These are phyloP conservation scores for Phytopythium cucurbitacearum DNA, from an alignment of 352 stramenopile genomes.

Conservation along the genomic window DNA sequence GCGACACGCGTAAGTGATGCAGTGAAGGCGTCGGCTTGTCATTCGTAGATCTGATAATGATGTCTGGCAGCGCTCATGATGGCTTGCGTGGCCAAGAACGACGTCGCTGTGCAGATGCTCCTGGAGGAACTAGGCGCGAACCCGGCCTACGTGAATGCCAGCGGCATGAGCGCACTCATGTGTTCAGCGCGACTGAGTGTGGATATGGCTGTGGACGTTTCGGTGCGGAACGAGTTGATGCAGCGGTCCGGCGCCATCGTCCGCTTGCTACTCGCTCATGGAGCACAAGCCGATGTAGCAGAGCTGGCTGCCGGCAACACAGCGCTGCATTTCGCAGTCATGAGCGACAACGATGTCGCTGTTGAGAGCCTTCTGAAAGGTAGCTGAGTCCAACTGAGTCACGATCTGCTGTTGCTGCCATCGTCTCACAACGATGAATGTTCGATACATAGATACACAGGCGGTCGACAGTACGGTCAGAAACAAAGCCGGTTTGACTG, in stretches of 20 bases:
- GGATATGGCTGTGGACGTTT: conserved; percentile 18
- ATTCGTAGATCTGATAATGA: not conserved
- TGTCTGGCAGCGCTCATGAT: conserved; percentile 70
- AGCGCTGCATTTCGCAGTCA: conserved; percentile 69
- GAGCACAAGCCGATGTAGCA: conserved; percentile 35
- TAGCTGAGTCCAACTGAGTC: conserved; percentile 6
- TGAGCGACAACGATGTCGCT: conserved; percentile 47
- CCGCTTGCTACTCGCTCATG: conserved; percentile 33
- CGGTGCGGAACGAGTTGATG: conserved; percentile 25
- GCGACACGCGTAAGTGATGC: conserved; percentile 57
- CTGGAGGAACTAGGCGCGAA: conserved; percentile 37
- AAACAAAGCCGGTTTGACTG: conserved; percentile 14
- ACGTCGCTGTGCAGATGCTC: conserved; percentile 38
- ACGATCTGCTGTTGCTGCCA: not conserved
- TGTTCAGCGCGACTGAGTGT: conserved; percentile 55
- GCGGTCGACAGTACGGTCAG: conserved; percentile 6
- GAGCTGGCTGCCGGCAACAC: conserved; percentile 50
- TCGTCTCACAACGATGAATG: not conserved
- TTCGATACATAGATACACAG: not conserved
- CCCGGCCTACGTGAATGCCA: conserved; percentile 35
- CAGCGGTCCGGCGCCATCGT: conserved; percentile 49
- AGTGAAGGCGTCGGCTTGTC: not conserved
- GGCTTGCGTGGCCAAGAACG: conserved; percentile 78
- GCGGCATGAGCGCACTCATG: conserved; percentile 74
- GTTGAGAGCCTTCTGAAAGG: conserved; percentile 32